Evolutionary conservation across 2,329 filamentous ascomycete species (phyloP).

Genomic region (Colletotrichum tamarilloi): DNA sequence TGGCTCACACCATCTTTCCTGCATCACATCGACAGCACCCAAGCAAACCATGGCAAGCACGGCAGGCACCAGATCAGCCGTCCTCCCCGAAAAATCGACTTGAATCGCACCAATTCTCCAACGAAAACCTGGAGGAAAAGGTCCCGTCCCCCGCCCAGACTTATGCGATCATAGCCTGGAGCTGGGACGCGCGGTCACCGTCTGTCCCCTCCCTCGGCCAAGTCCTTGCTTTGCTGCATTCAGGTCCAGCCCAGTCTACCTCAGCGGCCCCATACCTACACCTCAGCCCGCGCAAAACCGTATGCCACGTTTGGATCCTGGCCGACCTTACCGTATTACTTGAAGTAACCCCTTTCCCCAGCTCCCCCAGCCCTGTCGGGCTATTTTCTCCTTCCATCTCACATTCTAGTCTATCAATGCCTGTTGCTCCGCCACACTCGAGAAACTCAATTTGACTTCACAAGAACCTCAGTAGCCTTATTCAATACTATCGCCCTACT

Average conservation of each 20-base stretch:
- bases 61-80: constrained; percentile 11
- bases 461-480: not conserved
- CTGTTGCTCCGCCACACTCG: constrained; percentile 17
- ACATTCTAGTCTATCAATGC: constrained; percentile 15
- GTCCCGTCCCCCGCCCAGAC: constrained; percentile 20
- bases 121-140: constrained; percentile 1
- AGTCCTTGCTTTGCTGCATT: constrained; percentile 10
- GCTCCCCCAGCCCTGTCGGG: constrained; percentile 20
- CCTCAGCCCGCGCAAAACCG: not conserved
- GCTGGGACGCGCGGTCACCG: constrained; percentile 29
- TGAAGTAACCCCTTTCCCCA: constrained; percentile 16
- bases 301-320: not conserved
- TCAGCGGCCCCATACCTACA: not conserved
- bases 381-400: constrained; percentile 10
- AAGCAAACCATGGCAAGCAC: constrained; percentile 5
- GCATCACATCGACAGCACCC: constrained; percentile 14
- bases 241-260: not conserved
- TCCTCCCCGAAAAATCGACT: not conserved
- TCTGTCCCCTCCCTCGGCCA: not conserved
- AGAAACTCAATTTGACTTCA: constrained; percentile 10
- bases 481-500: constrained; percentile 14
- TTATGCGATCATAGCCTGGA: constrained; percentile 29
- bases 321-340: constrained; percentile 6
- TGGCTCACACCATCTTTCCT: constrained; percentile 25
- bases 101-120: not conserved